Evolutionary conservation across 148 eudicot species (phyloP).

Genomic region (Mesembryanthemum crystallinum): DNA sequence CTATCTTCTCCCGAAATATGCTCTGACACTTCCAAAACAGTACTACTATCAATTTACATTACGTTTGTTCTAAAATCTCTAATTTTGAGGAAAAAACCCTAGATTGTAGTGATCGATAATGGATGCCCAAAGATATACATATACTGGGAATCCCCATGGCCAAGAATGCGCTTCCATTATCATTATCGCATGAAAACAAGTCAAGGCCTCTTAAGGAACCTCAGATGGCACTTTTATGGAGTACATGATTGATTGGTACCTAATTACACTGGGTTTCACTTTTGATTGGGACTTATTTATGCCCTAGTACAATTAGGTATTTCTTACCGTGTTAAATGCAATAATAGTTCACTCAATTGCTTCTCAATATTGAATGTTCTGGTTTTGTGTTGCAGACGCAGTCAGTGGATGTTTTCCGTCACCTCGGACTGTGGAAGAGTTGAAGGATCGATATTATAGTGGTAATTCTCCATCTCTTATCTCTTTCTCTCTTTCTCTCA

Average conservation of each 20-base stretch:
- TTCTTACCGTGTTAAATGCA: neutral
- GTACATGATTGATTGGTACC: constrained; percentile 9
- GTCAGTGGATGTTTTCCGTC: constrained; percentile 77
- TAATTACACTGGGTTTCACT: neutral
- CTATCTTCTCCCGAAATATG: no score
- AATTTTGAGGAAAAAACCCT: no score
- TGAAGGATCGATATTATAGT: constrained; percentile 82
- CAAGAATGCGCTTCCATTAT: constrained; percentile 41
- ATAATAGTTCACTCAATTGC: neutral
- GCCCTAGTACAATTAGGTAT: constrained; percentile 61
- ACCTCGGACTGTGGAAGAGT: constrained; percentile 73
- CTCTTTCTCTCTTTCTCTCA: neutral
- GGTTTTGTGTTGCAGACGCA: constrained; percentile 41
- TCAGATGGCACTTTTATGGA: constrained; percentile 92
- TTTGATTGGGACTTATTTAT: neutral
- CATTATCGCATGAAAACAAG: constrained; percentile 75
- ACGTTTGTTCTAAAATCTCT: no score
- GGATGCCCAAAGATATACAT: constrained; percentile 91
- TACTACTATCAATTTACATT: no score
- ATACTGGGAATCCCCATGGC: constrained; percentile 85
- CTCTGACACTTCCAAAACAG: no score
- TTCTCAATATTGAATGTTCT: neutral
- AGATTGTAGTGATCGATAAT: constrained; percentile 39
- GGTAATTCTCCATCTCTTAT: constrained; percentile 39
- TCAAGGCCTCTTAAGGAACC: constrained; percentile 74